Evolutionary conservation across 345 rosid species (phyloP), one percentile per base, ranked within the genome.

Genomic region (Eucalyptus tenuipes): DNA sequence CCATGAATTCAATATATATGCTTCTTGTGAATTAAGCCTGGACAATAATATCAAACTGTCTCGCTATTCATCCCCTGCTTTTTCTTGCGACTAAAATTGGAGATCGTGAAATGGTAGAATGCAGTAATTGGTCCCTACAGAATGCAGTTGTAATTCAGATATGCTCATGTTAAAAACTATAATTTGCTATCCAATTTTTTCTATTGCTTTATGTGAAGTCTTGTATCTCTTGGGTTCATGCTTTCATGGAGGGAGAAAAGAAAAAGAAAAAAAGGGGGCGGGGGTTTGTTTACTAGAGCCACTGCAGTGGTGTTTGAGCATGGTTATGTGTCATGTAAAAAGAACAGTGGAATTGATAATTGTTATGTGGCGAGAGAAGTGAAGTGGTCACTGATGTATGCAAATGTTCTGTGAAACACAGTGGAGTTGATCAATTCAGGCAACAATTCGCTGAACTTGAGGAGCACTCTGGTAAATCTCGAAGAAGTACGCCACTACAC

Each of bases 381-480:
- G 45, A 40, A 52, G 27, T 33, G 66, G 64, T 85, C 45, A 45
- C 57, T 89, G 42, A 88, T 68, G 47, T 49, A 25, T 22, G 59
- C 20, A 20, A 48, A 75, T 86, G 42, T 18, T 25, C 85, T 50
- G 57, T 84, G 88, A 53, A 50, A 87, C 87, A 44, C 95, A 96
- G 99, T 49, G 99, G 98, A 88, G 91, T 94, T 53, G 99, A 97
- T 50, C 96, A 92, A 85, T 95, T 94, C 90, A 96, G 94, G 94
- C 96, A 92, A 90, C 99, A 96, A 89, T 96, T 97, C 91, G 99
- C 98, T n/a, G 90, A 94, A 88, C 97, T 96, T 1, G 99, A 96
- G 92, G 99, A 95, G 86, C 93, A 92, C 80, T 49, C 92, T 61
- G 96, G 94, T 86, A 92, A 88, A 89, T 92, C 91, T 88, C 96